phyloP scores from a whole-genome alignment of 2,329 filamentous ascomycete genomes.

The Xylaria sp. region DNA sequence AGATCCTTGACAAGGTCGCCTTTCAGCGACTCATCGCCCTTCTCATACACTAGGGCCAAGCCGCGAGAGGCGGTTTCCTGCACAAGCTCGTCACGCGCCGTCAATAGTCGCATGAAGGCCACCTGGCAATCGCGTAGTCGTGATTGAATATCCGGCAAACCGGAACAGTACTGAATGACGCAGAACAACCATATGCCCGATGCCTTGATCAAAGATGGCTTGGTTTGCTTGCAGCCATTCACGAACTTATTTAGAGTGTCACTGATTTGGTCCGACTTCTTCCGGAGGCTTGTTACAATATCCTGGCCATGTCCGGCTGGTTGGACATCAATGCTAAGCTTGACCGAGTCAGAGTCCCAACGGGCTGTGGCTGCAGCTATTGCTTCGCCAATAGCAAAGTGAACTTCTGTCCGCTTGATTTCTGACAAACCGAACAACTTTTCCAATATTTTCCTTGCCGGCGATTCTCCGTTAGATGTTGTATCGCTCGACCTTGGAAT shows the following conservation, averaged over 20 bases:
- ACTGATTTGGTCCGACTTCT: conserved; percentile 51
- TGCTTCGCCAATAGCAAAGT: conserved; percentile 90
- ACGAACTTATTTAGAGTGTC: conserved; percentile 75
- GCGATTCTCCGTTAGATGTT: conserved; percentile 40
- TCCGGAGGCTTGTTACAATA: conserved; percentile 42
- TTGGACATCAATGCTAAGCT: conserved; percentile 77
- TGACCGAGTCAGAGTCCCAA: conserved; percentile 83
- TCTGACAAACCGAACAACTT: conserved; percentile 80
- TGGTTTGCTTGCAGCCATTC: conserved; percentile 78
- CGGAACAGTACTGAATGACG: conserved; percentile 86
- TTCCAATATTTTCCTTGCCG: conserved; percentile 63
- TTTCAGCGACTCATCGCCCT: conserved; percentile 80
- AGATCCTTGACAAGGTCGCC: conserved; percentile 85
- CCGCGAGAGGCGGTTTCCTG: conserved; percentile 95
- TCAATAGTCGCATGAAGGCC: conserved; percentile 86
- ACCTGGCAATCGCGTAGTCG: conserved; percentile 80
- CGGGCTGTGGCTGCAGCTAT: conserved; percentile 77
- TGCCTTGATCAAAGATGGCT: conserved; percentile 87
- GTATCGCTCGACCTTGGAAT: conserved; percentile 56
- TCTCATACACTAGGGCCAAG: conserved; percentile 90
- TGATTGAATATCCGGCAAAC: conserved; percentile 74
- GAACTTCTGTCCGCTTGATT: conserved; percentile 82
- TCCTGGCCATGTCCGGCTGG: conserved; percentile 47
- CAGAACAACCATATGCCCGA: conserved; percentile 96
- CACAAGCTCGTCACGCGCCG: conserved; percentile 89